phyloP scores from a whole-genome alignment of 2,329 filamentous ascomycete genomes.

The Raffaelea deltoideospora region DNA sequence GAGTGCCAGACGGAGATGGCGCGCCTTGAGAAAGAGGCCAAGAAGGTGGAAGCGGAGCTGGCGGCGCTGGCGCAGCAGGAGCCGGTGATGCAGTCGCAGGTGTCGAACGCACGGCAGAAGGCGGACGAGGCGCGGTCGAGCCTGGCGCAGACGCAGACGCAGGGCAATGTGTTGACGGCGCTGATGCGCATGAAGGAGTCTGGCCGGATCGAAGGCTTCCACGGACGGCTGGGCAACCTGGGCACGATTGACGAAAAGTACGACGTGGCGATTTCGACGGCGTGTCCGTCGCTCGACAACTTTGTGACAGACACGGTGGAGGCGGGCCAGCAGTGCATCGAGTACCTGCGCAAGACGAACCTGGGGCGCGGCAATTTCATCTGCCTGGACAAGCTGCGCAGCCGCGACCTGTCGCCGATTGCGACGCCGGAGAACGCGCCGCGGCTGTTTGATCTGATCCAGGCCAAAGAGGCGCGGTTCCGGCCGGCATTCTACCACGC shows the following conservation, averaged over 20 bases:
- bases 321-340: slow-evolving; percentile 93
- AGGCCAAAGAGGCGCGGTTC: slow-evolving; percentile 76
- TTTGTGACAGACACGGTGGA: slow-evolving; percentile 96
- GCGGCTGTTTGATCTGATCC: slow-evolving; percentile 82
- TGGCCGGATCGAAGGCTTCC: slow-evolving; percentile 91
- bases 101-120: slow-evolving; percentile 84
- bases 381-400: slow-evolving; percentile 72
- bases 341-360: slow-evolving; percentile 94
- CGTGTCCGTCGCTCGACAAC: slow-evolving; percentile 81
- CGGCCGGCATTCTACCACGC: slow-evolving; percentile 88
- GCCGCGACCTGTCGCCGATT: slow-evolving; percentile 63
- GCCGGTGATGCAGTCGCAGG: slow-evolving; percentile 64
- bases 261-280: slow-evolving; percentile 95
- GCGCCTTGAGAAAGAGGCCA: slow-evolving; percentile 58
- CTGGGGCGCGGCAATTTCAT: slow-evolving; percentile 95
- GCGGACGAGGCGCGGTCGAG: slow-evolving; percentile 90
- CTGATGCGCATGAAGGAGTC: slow-evolving; percentile 93
- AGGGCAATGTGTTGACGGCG: slow-evolving; percentile 81
- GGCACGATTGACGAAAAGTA: slow-evolving; percentile 89
- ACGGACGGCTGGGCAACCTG: slow-evolving; percentile 85
- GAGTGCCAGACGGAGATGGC: slow-evolving; percentile 59
- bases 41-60: slow-evolving; percentile 57
- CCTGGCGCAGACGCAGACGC: slow-evolving; percentile 76
- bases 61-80: slow-evolving; percentile 61
- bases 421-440: slow-evolving; percentile 86